A percentile compares a stretch with the other conserved stretches of the same genome.
Conservation (phyloP, 2,329 filamentous ascomycete species). For the Coleophoma cylindrospora region DNA sequence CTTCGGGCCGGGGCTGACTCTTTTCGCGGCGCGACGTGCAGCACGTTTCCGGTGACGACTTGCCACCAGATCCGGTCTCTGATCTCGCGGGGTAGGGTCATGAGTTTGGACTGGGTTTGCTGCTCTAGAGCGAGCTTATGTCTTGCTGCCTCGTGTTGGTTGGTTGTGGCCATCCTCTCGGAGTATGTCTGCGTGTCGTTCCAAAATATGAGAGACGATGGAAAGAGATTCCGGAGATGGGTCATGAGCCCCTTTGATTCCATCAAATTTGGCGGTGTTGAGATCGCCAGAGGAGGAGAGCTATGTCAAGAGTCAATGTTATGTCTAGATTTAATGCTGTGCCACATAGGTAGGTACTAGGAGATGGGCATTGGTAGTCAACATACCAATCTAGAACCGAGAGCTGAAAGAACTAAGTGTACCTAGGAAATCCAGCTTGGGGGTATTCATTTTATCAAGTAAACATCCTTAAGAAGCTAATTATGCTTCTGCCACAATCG, state of each 20-base stretch:
- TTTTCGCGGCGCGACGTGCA: slow-evolving; percentile 7
- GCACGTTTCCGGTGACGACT: slow-evolving; percentile 4
- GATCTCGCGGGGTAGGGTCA: slow-evolving; percentile 10
- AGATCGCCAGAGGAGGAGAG: not conserved
- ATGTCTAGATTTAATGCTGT: not conserved
- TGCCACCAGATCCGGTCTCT: slow-evolving; percentile 13
- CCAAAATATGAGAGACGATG: not conserved
- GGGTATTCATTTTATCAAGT: no score
- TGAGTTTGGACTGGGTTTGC: slow-evolving; percentile 2
- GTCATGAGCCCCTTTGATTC: no score
- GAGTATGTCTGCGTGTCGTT: not conserved
- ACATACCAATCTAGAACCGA: no score
- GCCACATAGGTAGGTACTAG: not conserved
- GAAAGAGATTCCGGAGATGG: not conserved
- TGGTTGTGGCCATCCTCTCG: not conserved
- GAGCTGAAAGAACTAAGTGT: no score
- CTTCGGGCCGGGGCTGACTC: no score
- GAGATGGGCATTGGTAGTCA: no score
- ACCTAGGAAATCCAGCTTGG: no score
- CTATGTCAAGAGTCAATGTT: not conserved
- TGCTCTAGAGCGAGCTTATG: slow-evolving; percentile 1
- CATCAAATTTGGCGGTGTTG: not conserved
- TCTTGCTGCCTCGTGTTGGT: not conserved
- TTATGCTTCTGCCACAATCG: no score
- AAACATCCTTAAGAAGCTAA: no score